Evolutionary conservation across 2,329 filamentous ascomycete genomes (phyloP).

Genomic region (Elsinoe perseae): DNA sequence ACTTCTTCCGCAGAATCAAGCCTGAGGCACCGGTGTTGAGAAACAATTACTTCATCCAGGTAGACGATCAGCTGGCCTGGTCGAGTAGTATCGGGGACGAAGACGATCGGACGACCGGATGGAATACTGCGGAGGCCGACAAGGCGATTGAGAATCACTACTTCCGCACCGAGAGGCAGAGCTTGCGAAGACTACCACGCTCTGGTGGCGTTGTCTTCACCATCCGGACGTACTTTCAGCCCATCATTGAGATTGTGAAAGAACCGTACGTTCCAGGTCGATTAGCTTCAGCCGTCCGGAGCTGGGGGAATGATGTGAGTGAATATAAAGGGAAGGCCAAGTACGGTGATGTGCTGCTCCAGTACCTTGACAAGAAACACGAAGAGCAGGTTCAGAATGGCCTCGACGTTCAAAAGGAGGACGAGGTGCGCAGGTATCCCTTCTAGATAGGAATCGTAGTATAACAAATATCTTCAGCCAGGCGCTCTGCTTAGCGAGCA

Average conservation of each 20-base stretch:
- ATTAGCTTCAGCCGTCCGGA: conserved; percentile 68
- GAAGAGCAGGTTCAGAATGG: conserved; percentile 63
- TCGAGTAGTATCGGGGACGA: conserved; percentile 67
- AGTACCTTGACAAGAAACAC: conserved; percentile 69
- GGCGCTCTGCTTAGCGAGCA: background rate
- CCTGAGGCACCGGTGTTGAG: conserved; percentile 59
- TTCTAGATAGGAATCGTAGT: conserved; percentile 40
- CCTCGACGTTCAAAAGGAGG: conserved; percentile 54
- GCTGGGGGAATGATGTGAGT: conserved; percentile 71
- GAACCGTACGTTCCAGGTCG: conserved; percentile 72
- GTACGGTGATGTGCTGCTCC: conserved; percentile 65
- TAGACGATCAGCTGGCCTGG: conserved; percentile 71
- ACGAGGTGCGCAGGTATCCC: conserved; percentile 55
- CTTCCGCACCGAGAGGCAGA: conserved; percentile 71
- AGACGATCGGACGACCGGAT: conserved; percentile 56
- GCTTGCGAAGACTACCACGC: conserved; percentile 43
- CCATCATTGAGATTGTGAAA: conserved; percentile 57
- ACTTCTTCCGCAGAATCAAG: conserved; percentile 66
- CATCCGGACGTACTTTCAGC: conserved; percentile 72
- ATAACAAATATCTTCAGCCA: too few species aligned
- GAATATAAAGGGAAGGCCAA: conserved; percentile 70
- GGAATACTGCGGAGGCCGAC: conserved; percentile 69
- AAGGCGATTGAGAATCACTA: conserved; percentile 64
- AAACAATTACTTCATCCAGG: conserved; percentile 85
- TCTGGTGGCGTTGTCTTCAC: conserved; percentile 57